A percentile compares a stretch with the other conserved stretches of the same genome.
phyloP scores from a whole-genome alignment of 495 filamentous ascomycete genomes.

The Echria macrotheca region DNA sequence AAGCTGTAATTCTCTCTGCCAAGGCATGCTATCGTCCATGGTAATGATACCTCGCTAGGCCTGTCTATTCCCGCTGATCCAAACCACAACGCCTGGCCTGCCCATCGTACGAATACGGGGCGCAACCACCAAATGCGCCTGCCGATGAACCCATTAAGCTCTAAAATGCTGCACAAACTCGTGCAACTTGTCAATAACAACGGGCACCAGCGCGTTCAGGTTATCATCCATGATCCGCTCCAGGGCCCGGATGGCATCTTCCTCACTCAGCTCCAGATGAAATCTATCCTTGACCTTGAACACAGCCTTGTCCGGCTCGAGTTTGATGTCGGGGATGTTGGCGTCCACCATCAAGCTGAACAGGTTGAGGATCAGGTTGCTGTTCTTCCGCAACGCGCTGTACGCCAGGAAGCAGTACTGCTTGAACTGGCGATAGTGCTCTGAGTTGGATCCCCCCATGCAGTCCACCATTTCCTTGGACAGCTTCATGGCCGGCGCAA shows the following conservation, averaged over 20 bases:
- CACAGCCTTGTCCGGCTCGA: constrained; percentile 89
- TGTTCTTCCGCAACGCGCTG: constrained; percentile 80
- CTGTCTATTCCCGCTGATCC: too few relatives aligned
- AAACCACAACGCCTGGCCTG: too few relatives aligned
- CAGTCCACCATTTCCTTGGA: constrained; percentile 98
- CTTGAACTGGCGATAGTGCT: constrained; percentile 81
- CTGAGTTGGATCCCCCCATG: constrained; percentile 79
- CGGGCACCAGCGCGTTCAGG: constrained; percentile 78
- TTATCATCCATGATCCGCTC: constrained; percentile 85
- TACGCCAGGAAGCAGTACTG: constrained; percentile 96
- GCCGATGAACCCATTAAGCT: too few relatives aligned
- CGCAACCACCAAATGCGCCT: too few relatives aligned
- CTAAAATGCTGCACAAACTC: constrained; percentile 88
- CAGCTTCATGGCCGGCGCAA: constrained; percentile 94
- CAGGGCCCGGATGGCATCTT: constrained; percentile 84
- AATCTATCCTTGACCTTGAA: constrained; percentile 93
- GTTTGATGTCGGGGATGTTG: constrained; percentile 89
- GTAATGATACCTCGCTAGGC: too few relatives aligned
- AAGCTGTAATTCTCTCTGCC: too few relatives aligned
- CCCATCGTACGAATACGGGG: too few relatives aligned
- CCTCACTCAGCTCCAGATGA: constrained; percentile 85
- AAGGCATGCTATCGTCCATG: too few relatives aligned
- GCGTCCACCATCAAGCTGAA: constrained; percentile 97
- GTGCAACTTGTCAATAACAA: constrained; percentile 92
- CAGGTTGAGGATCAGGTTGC: constrained; percentile 89